Evolutionary conservation across 1,139 yeast genomes (phyloP).

Genomic region (Sugiyamaella novakii): DNA sequence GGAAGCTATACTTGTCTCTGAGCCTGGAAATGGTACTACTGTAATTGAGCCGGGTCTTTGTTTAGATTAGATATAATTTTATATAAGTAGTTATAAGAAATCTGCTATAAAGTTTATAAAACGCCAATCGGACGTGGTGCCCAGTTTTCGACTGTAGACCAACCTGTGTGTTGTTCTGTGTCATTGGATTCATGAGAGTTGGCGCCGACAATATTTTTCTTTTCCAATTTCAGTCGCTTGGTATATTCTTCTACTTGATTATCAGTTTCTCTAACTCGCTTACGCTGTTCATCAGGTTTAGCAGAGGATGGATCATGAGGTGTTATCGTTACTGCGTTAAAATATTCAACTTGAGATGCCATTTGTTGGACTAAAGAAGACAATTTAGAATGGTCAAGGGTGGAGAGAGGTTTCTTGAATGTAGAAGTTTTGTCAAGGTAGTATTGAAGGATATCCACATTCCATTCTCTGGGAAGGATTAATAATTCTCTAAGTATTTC

Average conservation of each 20-base stretch:
- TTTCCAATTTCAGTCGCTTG: slow-evolving; percentile 23
- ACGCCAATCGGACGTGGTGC: slow-evolving; percentile 34
- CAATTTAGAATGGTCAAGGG: slow-evolving; percentile 1
- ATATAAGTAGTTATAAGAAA: no score
- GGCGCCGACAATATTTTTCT: not conserved
- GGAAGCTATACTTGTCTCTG: slow-evolving; percentile 58
- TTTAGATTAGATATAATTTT: slow-evolving; percentile 24
- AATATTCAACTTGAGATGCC: slow-evolving; percentile 18
- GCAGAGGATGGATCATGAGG: slow-evolving; percentile 12
- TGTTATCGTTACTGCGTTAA: slow-evolving; percentile 2
- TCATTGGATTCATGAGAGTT: not conserved
- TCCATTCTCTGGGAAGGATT: slow-evolving; percentile 20
- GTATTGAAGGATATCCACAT: slow-evolving; percentile 21
- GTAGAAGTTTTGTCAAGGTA: slow-evolving; percentile 8
- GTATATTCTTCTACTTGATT: slow-evolving; percentile 24
- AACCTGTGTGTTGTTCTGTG: slow-evolving; percentile 9
- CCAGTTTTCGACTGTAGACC: slow-evolving; percentile 30
- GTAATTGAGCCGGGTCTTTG: slow-evolving; percentile 37
- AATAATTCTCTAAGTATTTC: slow-evolving; percentile 13
- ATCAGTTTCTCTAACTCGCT: slow-evolving; percentile 22
- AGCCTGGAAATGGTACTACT: slow-evolving; percentile 64
- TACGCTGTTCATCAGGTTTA: slow-evolving; percentile 10
- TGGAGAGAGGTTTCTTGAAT: not conserved
- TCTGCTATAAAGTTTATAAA: slow-evolving; percentile 25
- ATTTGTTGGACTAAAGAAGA: slow-evolving; percentile 18